These are phyloP conservation scores for Chlorophyllum brunneum DNA, from an alignment of 768 basidiomycete genomes.

Conservation along the genomic window DNA sequence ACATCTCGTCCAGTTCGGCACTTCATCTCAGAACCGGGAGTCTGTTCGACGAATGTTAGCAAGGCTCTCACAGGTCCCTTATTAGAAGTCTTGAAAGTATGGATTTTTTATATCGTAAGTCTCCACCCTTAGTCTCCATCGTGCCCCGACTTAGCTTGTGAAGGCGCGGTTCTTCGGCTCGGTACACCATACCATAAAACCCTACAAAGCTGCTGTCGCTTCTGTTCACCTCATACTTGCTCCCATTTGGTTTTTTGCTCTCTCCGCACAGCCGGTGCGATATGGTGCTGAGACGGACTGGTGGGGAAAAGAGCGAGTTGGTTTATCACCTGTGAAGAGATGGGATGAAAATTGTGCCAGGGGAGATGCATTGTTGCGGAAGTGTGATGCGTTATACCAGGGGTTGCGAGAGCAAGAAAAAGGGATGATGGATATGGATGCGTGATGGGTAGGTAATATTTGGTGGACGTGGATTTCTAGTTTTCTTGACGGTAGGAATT, in stretches of 20 bases:
- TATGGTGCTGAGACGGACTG: conserved; percentile 55
- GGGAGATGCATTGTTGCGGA: conserved; percentile 43
- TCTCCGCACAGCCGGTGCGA: conserved; percentile 35
- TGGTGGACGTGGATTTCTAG: too few species aligned
- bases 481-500: too few species aligned
- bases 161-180: conserved; percentile 73
- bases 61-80: conserved; percentile 40
- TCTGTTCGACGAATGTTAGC: conserved; percentile 63
- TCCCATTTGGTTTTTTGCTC: conserved; percentile 46
- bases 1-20: conserved; percentile 41
- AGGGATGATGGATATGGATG: conserved; percentile 12
- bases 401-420: conserved; percentile 25
- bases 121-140: background rate
- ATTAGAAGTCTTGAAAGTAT: conserved; percentile 43
- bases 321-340: conserved; percentile 40
- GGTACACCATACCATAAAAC: conserved; percentile 54
- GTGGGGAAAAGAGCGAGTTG: conserved; percentile 53
- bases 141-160: conserved; percentile 6
- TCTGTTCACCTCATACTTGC: conserved; percentile 66
- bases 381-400: conserved; percentile 53
- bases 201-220: conserved; percentile 65
- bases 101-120: conserved; percentile 63
- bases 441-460: too few species aligned
- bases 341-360: conserved; percentile 49
- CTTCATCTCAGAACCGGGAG: conserved; percentile 64